Evolutionary conservation across 176 grass and related monocot species (phyloP).

Genomic region (Carex cristatella): DNA sequence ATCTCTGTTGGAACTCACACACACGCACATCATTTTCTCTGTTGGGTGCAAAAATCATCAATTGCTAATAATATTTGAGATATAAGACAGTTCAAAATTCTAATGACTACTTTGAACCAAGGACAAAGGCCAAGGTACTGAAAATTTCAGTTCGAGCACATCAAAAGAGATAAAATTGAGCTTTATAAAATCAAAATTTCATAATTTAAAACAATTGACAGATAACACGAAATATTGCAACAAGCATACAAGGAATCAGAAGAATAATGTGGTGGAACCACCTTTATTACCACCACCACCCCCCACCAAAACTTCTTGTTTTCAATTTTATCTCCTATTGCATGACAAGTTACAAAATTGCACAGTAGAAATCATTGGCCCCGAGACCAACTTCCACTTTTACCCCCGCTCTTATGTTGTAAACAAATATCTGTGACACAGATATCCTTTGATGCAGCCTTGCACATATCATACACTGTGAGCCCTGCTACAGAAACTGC

Average conservation of each 20-base stretch:
- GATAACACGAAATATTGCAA: too few relatives aligned
- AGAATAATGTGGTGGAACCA: too few relatives aligned
- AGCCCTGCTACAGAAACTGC: conserved; percentile 77
- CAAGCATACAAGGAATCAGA: too few relatives aligned
- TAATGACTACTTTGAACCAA: background rate
- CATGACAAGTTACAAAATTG: background rate
- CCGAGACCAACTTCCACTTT: conserved; percentile 71
- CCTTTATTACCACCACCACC: background rate
- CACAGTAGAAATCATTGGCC: conserved; percentile 24
- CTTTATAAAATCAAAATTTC: too few relatives aligned
- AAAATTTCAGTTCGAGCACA: too few relatives aligned
- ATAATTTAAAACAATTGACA: too few relatives aligned
- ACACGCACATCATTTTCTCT: background rate
- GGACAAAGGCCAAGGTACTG: background rate
- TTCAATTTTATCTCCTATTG: background rate
- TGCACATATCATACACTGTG: conserved; percentile 96
- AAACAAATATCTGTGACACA: conserved; percentile 71
- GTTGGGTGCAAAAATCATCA: background rate
- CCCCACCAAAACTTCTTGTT: background rate
- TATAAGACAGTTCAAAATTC: background rate
- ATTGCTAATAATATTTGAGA: background rate
- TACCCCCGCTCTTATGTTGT: conserved; percentile 71
- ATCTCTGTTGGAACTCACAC: background rate
- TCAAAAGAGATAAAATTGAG: too few relatives aligned
- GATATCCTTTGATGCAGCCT: conserved; percentile 86